Evolutionary conservation across 1,284 basidiomycete genomes (phyloP).

Genomic region (Fomitopsis schrenkii): DNA sequence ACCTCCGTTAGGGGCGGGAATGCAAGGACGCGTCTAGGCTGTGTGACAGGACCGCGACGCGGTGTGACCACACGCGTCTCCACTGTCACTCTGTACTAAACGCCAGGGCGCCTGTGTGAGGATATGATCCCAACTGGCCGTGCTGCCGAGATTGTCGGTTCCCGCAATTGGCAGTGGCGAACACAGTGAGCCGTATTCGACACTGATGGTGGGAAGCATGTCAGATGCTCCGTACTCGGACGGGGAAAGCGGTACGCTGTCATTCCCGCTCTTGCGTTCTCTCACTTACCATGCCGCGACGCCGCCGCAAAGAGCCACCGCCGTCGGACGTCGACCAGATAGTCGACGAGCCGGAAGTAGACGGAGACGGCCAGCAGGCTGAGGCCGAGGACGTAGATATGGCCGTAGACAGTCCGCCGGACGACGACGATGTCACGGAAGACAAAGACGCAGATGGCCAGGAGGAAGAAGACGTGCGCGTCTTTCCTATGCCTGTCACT

Average conservation of each 20-base stretch:
- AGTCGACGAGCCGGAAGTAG: slow-evolving; percentile 25
- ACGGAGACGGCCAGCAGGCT: slow-evolving; percentile 25
- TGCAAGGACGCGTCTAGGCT: background rate
- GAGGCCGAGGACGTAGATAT: slow-evolving; percentile 22
- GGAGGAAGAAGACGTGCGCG: slow-evolving; percentile 24
- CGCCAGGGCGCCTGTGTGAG: background rate
- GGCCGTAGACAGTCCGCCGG: slow-evolving; percentile 21
- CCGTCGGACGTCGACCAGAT: slow-evolving; percentile 21
- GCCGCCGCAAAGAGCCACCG: slow-evolving; percentile 10
- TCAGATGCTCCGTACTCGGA: slow-evolving; percentile 15
- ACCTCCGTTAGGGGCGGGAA: background rate
- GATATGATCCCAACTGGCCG: background rate
- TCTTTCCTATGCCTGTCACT: slow-evolving; percentile 3
- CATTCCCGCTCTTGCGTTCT: background rate
- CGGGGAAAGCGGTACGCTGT: slow-evolving; percentile 19
- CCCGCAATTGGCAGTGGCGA: slow-evolving; percentile 1
- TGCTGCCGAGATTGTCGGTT: background rate
- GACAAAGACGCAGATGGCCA: slow-evolving; percentile 25
- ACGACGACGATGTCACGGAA: slow-evolving; percentile 30
- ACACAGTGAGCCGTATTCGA: background rate
- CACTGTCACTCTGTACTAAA: background rate
- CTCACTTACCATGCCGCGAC: background rate
- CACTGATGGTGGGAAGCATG: slow-evolving; percentile 13
- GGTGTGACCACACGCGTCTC: slow-evolving; percentile 9
- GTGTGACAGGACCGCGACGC: slow-evolving; percentile 3